A percentile compares a stretch with the other conserved stretches of the same genome.
These are phyloP conservation scores for Phytophthora aleatoria DNA, from an alignment of 352 stramenopile genomes.

Conservation along the genomic window DNA sequence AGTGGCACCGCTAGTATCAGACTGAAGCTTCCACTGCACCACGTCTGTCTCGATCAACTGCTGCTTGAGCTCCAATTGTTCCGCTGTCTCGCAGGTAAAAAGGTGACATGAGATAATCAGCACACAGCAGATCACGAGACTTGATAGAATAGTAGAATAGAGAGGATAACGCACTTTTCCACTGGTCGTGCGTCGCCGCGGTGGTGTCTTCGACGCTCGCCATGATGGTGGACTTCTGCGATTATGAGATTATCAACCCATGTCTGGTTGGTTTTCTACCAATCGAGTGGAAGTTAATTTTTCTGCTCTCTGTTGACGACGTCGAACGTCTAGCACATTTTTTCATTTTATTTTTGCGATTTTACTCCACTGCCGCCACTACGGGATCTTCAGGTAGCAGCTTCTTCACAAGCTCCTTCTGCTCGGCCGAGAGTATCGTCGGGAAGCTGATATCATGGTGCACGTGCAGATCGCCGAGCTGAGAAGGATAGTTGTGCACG, in stretches of 20 bases:
- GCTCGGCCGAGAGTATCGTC: conserved; percentile 78
- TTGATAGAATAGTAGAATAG: not conserved
- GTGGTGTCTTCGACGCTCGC: conserved; percentile 1
- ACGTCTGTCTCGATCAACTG: conserved; percentile 49
- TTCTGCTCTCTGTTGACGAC: not conserved
- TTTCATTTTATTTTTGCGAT: not conserved
- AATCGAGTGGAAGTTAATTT: conserved; percentile 19
- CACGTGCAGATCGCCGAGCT: conserved; percentile 94
- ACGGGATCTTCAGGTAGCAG: conserved; percentile 39
- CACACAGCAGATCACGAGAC: not conserved
- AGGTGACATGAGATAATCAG: conserved; percentile 4
- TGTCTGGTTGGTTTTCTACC: conserved; percentile 11
- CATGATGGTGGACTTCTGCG: not conserved
- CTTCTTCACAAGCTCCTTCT: conserved; percentile 85
- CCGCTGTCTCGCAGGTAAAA: conserved; percentile 26
- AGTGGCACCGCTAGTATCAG: not conserved
- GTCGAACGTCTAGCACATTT: not conserved
- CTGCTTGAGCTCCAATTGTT: conserved; percentile 68
- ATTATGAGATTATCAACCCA: conserved; percentile 1
- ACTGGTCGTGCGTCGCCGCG: conserved; percentile 19
- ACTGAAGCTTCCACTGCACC: conserved; percentile 46
- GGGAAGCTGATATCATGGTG: conserved; percentile 97
- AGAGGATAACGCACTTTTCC: conserved; percentile 30
- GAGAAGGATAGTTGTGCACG: conserved; percentile 86
- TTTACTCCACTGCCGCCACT: conserved; percentile 31